Evolutionary conservation across 2,329 filamentous ascomycete species (phyloP), one percentile per base, ranked within the genome.

Genomic region (Venturia pyrina): DNA sequence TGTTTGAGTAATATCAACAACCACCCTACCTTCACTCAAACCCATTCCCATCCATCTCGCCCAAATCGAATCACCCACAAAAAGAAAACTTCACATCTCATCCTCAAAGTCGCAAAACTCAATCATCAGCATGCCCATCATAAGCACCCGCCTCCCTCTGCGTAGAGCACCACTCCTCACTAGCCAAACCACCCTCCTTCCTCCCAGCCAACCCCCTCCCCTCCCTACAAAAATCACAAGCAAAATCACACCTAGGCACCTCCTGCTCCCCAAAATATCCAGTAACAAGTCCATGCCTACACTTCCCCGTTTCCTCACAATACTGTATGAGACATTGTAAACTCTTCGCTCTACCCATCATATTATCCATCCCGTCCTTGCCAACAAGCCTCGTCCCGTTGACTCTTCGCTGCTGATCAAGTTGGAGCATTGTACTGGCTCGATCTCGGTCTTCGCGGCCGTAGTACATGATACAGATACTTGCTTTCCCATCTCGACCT

Each of bases 391-490:
- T 71, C 41, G 76, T 50, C 53, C 64, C 50, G 69, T 81, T 81
- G 68, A 81, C 80, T 68, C 79, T 76, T 48, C 86, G 75, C 48
- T 66, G 56, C 21, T 78, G 68, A 68, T 82, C 82, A 13, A 77
- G 73, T 19, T 74, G 71, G 70, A 87, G 78, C 66, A 84, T 80
- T 34, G 76, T 77, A 11, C 83, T 85, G 11, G 89, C 85, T 1
- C 91, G 84, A 72, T 96, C 90, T 34, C 91, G 82, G 72, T 97
- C 93, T 75, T 96, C 90, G 15, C 90, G 86, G 67, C 88, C 92
- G 77, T 97, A 98, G 76, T 97, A 96, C 65, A 98, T 79, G 65
- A 96, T 90, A 73, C 92, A 97, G 68, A 89, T 85, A 41, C 89
- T 88, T 0, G 92, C 92, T 68, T 93, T 93, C 32, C 91, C 91